Percentiles rank a stretch among this genome's conserved stretches.
These are phyloP conservation scores for Beta corolliflora DNA, from an alignment of 179 eudicot species.

Conservation along the genomic window DNA sequence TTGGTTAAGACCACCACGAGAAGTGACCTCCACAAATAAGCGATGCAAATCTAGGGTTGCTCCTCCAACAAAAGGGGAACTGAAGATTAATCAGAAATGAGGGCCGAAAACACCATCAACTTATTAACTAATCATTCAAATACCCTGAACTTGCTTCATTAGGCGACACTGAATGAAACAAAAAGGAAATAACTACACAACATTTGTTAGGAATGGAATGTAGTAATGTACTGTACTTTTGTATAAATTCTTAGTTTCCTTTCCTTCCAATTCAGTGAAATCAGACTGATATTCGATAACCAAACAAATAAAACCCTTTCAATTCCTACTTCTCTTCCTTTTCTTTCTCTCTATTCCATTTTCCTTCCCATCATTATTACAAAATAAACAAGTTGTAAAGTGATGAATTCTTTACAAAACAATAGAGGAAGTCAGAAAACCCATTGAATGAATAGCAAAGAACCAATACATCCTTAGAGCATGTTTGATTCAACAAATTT, in stretches of 20 bases:
- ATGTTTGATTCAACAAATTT: too few species aligned
- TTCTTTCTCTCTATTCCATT: not conserved
- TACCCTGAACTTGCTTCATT: not conserved
- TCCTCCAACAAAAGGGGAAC: conserved; percentile 71
- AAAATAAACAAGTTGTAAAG: too few species aligned
- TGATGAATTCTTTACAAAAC: too few species aligned
- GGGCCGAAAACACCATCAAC: not conserved
- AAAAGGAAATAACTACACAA: not conserved
- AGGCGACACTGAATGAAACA: not conserved
- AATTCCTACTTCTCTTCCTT: not conserved
- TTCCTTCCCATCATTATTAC: not conserved
- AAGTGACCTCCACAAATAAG: conserved; percentile 76
- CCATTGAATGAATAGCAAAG: too few species aligned
- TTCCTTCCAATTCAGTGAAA: not conserved
- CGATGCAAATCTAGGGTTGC: conserved; percentile 56
- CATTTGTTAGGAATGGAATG: not conserved
- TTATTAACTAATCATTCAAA: too few species aligned
- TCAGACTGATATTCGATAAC: not conserved
- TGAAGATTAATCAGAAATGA: conserved; percentile 21
- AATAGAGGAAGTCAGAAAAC: too few species aligned
- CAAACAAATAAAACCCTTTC: not conserved
- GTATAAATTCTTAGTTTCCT: not conserved
- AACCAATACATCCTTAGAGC: too few species aligned
- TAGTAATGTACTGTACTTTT: not conserved
- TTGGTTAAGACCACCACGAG: conserved; percentile 88